Conservation (phyloP, 495 filamentous ascomycete genomes). For the Stereocaulon alpinum region DNA sequence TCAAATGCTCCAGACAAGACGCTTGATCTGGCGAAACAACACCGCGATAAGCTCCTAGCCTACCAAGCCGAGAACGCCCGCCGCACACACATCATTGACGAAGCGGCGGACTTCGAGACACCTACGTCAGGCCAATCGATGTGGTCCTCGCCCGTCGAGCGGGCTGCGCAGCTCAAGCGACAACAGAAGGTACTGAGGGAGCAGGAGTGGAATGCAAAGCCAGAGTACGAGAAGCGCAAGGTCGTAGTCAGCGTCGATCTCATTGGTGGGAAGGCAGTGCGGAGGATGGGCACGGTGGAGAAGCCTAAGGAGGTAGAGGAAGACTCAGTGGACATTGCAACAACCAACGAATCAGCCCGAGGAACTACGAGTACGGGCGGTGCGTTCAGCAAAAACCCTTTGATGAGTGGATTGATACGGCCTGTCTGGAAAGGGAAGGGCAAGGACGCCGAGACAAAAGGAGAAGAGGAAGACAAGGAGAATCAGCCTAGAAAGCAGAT, state of each 20-base stretch:
- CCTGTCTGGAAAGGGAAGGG: constrained; percentile 60
- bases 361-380: constrained; percentile 23
- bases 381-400: constrained; percentile 74
- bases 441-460: constrained; percentile 30
- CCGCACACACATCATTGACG: constrained; percentile 80
- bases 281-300: constrained; percentile 57
- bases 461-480: constrained; percentile 28
- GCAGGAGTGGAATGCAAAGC: constrained; percentile 81
- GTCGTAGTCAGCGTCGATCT: constrained; percentile 83
- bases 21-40: constrained; percentile 50
- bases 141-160: constrained; percentile 82
- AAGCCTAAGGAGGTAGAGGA: constrained; percentile 36
- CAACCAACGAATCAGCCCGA: not conserved
- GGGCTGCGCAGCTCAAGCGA: constrained; percentile 75
- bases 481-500: constrained; percentile 37
- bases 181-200: constrained; percentile 83
- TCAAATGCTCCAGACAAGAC: constrained; percentile 30
- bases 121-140: constrained; percentile 56
- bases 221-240: constrained; percentile 87
- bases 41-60: constrained; percentile 69
- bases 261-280: constrained; percentile 62
- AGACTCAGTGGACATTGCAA: constrained; percentile 25
- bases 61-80: constrained; percentile 86
- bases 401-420: constrained; percentile 67
- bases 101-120: constrained; percentile 87